These are phyloP conservation scores for Ploettnerulaceae sp. DNA, from an alignment of 2,329 filamentous ascomycete genomes.

Conservation along the genomic window DNA sequence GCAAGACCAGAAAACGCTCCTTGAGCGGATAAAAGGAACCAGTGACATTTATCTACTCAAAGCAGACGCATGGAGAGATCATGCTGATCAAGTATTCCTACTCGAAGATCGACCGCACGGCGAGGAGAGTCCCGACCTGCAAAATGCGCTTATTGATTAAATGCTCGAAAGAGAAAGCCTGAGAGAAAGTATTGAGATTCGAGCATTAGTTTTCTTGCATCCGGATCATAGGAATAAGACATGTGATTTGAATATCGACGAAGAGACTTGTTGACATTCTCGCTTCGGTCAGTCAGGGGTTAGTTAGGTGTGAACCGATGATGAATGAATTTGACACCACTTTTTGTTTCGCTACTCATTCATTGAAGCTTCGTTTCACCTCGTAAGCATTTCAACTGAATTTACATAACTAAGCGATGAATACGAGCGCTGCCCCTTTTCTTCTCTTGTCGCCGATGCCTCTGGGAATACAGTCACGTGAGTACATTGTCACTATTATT, in stretches of 20 bases:
- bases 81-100: slow-evolving; percentile 60
- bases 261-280: no score
- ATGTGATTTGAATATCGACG: not conserved
- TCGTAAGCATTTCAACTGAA: no score
- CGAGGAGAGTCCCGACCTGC: slow-evolving; percentile 50
- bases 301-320: no score
- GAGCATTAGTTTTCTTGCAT: slow-evolving; percentile 47
- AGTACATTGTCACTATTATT: no score
- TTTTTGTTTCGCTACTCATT: no score
- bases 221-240: slow-evolving; percentile 4
- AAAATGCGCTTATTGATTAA: slow-evolving; percentile 49
- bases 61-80: slow-evolving; percentile 49
- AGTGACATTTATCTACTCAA: slow-evolving; percentile 50
- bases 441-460: no score
- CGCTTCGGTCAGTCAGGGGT: no score
- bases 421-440: no score
- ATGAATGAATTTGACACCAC: no score
- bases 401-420: no score
- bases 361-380: no score
- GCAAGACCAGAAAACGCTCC: slow-evolving; percentile 44
- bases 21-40: slow-evolving; percentile 39
- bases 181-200: slow-evolving; percentile 53
- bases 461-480: no score
- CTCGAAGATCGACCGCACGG: slow-evolving; percentile 49
- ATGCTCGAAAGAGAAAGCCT: slow-evolving; percentile 39